phyloP scores from a whole-genome alignment of 371 early-diverging fungal genomes.

The Actinomortierella wolfii region DNA sequence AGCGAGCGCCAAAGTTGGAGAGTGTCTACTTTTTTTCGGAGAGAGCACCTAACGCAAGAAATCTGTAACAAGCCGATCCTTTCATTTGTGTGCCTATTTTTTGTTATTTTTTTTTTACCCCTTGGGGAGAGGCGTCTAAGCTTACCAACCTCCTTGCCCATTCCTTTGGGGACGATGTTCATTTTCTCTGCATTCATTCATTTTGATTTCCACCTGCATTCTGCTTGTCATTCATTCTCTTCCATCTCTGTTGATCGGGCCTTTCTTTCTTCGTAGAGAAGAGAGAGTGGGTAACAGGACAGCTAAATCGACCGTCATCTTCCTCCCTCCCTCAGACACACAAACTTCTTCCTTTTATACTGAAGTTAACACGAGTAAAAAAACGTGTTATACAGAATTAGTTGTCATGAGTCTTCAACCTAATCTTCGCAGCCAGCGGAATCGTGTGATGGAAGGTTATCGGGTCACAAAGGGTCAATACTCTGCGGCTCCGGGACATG shows the following conservation, averaged over 20 bases:
- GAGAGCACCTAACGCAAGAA: neutral
- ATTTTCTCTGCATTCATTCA: neutral
- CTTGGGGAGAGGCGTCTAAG: neutral
- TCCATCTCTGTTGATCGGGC: constrained; percentile 1
- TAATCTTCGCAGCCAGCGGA: no score
- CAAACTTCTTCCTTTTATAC: neutral
- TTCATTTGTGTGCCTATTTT: neutral
- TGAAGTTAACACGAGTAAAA: neutral
- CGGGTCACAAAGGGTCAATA: no score
- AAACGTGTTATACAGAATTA: no score
- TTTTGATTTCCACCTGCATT: constrained; percentile 1
- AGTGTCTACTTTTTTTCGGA: neutral
- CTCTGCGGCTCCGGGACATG: no score
- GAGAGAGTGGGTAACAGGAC: neutral
- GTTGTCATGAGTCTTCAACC: no score
- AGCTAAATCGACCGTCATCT: neutral
- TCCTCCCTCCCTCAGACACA: neutral
- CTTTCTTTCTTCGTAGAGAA: neutral
- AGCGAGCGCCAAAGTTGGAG: neutral
- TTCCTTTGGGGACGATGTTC: neutral
- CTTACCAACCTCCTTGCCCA: neutral
- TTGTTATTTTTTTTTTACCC: neutral
- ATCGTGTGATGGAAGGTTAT: no score
- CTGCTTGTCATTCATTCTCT: neutral
- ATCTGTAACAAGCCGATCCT: neutral